Conservation (phyloP, 2,329 filamentous ascomycete genomes). For the Myriosclerotinia curreyana region DNA sequence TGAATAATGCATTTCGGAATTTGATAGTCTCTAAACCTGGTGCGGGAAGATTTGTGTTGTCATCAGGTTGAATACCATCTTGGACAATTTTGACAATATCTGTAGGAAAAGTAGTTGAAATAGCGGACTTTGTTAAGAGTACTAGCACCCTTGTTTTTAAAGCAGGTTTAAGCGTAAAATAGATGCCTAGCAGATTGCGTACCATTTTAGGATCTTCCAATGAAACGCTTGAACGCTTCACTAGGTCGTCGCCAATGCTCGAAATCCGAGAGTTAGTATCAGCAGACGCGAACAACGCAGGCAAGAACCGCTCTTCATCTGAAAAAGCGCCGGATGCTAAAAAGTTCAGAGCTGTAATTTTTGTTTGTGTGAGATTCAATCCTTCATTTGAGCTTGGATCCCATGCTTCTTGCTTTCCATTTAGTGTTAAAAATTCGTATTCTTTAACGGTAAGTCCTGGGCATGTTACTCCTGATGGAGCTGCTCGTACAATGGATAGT, state of each 20-base stretch:
- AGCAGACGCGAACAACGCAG: constrained; percentile 78
- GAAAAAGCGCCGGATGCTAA: constrained; percentile 82
- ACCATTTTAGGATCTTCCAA: constrained; percentile 68
- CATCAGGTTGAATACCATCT: constrained; percentile 55
- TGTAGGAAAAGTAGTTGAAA: constrained; percentile 66
- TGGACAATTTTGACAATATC: constrained; percentile 68
- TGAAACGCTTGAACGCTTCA: constrained; percentile 75
- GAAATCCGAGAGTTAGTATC: constrained; percentile 79
- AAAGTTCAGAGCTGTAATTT: constrained; percentile 66
- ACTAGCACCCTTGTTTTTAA: constrained; percentile 75
- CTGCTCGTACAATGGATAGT: constrained; percentile 49
- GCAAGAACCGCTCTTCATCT: constrained; percentile 78
- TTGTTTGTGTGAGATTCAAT: constrained; percentile 66
- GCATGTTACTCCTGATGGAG: constrained; percentile 39
- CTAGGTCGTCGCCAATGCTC: constrained; percentile 80
- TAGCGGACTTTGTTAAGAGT: constrained; percentile 72
- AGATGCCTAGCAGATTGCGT: constrained; percentile 65
- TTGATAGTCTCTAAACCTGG: constrained; percentile 63
- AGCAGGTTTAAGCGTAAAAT: constrained; percentile 67
- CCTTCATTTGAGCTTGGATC: constrained; percentile 57
- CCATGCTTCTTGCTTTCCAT: constrained; percentile 68
- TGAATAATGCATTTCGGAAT: constrained; percentile 77
- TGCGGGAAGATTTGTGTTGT: constrained; percentile 37
- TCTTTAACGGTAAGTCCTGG: constrained; percentile 64
- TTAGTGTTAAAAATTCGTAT: constrained; percentile 64